Evolutionary conservation across 2,329 filamentous ascomycete species (phyloP), one percentile per base, ranked within the genome.

Genomic region (Sclerotinia sclerotiorum): DNA sequence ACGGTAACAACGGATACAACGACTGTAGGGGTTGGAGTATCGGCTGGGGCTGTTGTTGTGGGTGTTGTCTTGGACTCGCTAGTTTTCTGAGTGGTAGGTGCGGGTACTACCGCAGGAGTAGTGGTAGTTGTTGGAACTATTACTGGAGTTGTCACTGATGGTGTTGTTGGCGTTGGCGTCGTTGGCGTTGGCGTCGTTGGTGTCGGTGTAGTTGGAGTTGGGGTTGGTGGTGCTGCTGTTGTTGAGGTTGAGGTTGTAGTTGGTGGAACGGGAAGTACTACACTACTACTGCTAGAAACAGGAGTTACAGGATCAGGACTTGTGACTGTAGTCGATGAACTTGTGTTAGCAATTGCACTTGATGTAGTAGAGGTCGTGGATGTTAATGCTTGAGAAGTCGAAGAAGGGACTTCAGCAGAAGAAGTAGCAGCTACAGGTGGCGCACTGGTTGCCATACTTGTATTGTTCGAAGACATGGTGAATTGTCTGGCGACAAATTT

Each of bases 281-380:
- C 29, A 29, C 65, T 55, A 29, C 65, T 55, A 42, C 67, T 58
- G 49, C 67, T 58, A 51, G 63, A 5, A 54, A 48, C 3, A 52
- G 27, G 11, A 11, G 35, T 68, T 29, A 52, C 32, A 27, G 67
- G 29, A 54, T 70, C 67, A 60, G 70, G 52, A 46, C 65, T 69
- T 39, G 69, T 60, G 57, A 62, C 71, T 74, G 73, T 69, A 61
- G 70, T 63, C 64, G 74, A 46, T 51, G 73, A 68, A 72, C 70
- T 74, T 69, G 42, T 73, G 71, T 74, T 74, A 75, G 74, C 74
- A 71, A 70, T 72, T 67, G 74, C 71, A 72, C 72, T 76, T 56
- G 73, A 70, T 19, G 52, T 44, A 39, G 52, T 44, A 39, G 51
- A 60, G 49, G 65, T 27, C n/a, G 49, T 57, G 19, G 67, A 42